phyloP scores from a whole-genome alignment of 1,139 yeast species.

The Saccharomyces hybrid region DNA sequence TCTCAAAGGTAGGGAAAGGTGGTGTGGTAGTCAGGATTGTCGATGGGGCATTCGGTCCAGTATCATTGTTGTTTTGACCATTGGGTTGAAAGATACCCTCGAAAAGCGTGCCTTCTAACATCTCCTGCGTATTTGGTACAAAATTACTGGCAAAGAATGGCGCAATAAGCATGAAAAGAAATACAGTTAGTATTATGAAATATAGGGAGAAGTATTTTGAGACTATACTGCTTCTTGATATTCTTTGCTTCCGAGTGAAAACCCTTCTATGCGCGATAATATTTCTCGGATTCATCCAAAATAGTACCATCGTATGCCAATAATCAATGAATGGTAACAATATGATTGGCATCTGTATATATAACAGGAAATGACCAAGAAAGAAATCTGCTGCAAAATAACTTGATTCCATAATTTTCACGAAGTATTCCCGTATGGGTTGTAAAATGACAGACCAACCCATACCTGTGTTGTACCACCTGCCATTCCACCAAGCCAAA shows the following conservation, averaged over 20 bases:
- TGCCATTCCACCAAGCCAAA: slow-evolving; percentile 83
- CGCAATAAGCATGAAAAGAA: slow-evolving; percentile 36
- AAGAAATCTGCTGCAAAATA: slow-evolving; percentile 66
- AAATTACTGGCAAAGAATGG: slow-evolving; percentile 37
- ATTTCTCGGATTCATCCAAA: slow-evolving; percentile 69
- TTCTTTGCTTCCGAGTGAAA: slow-evolving; percentile 33
- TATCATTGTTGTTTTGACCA: slow-evolving; percentile 52
- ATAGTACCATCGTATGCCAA: slow-evolving; percentile 71
- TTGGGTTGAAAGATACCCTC: slow-evolving; percentile 50
- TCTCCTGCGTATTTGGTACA: slow-evolving; percentile 19
- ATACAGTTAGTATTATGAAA: slow-evolving; percentile 37
- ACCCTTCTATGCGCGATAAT: slow-evolving; percentile 42
- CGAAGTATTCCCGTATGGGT: slow-evolving; percentile 59
- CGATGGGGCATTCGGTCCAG: slow-evolving; percentile 40
- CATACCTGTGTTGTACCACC: slow-evolving; percentile 55
- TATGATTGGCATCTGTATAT: slow-evolving; percentile 54
- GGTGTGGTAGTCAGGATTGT: slow-evolving; percentile 26
- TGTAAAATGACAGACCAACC: slow-evolving; percentile 57
- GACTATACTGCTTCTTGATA: slow-evolving; percentile 35
- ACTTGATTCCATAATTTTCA: slow-evolving; percentile 63
- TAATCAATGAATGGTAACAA: slow-evolving; percentile 64
- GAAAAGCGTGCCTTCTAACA: slow-evolving; percentile 17
- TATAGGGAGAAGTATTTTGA: slow-evolving; percentile 38
- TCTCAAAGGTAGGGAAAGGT: slow-evolving; percentile 22
- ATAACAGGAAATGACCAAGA: slow-evolving; percentile 58